Evolutionary conservation across 2,329 filamentous ascomycete species (phyloP).

Genomic region (Colletotrichum sp.): DNA sequence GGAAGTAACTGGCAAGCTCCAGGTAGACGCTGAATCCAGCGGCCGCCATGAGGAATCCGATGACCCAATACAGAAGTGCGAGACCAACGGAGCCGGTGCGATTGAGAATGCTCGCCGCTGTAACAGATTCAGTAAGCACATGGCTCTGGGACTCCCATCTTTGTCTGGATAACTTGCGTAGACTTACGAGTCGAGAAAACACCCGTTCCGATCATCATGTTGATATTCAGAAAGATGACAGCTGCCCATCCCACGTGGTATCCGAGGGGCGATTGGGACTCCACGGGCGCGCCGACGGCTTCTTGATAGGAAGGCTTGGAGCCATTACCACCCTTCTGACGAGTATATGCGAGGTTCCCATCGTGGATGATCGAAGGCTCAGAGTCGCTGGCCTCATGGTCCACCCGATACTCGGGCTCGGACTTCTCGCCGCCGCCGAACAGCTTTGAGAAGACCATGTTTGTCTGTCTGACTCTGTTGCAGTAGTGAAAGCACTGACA

Average conservation of each 20-base stretch:
- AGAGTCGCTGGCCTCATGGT: conserved; percentile 25
- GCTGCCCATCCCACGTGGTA: conserved; percentile 62
- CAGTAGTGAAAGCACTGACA: neutral
- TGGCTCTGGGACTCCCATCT: neutral
- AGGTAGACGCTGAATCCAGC: conserved; percentile 65
- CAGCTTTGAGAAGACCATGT: conserved; percentile 10
- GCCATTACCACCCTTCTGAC: conserved; percentile 52
- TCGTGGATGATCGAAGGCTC: conserved; percentile 34
- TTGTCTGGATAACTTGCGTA: neutral
- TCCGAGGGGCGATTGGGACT: conserved; percentile 62
- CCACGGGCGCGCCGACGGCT: conserved; percentile 66
- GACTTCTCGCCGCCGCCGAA: conserved; percentile 10
- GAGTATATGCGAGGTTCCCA: conserved; percentile 46
- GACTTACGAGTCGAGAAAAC: conserved; percentile 68
- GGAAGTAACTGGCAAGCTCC: conserved; percentile 69
- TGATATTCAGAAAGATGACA: conserved; percentile 65
- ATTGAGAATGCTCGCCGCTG: conserved; percentile 62
- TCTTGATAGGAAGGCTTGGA: conserved; percentile 61
- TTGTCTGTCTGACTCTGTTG: neutral
- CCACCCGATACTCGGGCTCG: neutral
- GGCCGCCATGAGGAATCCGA: conserved; percentile 64
- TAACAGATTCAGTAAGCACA: neutral
- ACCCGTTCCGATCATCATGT: conserved; percentile 68
- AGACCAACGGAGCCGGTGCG: conserved; percentile 68
- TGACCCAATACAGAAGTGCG: conserved; percentile 67